A percentile compares a stretch with the other conserved stretches of the same genome.
phyloP scores from a whole-genome alignment of 306 rosid genomes.

The Comarum palustre region DNA sequence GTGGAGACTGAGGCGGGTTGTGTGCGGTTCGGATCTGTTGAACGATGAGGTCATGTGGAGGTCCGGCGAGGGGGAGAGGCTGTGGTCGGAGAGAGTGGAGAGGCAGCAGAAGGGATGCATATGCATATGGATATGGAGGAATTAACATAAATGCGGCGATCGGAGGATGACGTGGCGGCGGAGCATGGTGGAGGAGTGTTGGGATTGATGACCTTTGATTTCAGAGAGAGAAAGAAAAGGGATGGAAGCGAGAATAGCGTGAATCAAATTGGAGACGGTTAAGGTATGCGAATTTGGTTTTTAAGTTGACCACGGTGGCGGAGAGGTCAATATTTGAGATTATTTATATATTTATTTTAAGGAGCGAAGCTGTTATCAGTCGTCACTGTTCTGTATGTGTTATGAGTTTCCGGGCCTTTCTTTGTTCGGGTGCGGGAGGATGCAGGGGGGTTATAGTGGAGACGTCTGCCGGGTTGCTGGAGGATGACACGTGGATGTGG shows the following conservation, averaged over 20 bases:
- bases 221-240: conserved; percentile 9
- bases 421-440: conserved; percentile 31
- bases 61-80: conserved; percentile 44
- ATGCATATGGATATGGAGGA: too few species aligned
- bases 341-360: not conserved
- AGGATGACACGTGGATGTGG: conserved; percentile 18
- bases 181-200: conserved; percentile 27
- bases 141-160: conserved; percentile 6
- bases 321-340: conserved; percentile 2
- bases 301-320: conserved; percentile 9
- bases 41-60: conserved; percentile 42
- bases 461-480: conserved; percentile 10
- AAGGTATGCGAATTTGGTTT: not conserved
- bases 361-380: not conserved
- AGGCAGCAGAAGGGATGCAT: conserved; percentile 91
- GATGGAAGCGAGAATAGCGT: conserved; percentile 28
- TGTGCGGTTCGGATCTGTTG: conserved; percentile 62
- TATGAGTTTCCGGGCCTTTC: conserved; percentile 11
- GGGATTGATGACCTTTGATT: conserved; percentile 7
- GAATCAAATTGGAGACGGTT: conserved; percentile 38
- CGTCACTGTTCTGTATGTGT: conserved; percentile 25
- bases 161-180: conserved; percentile 26
- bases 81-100: conserved; percentile 66
- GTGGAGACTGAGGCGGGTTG: conserved; percentile 14
- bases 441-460: conserved; percentile 24